Conservation (phyloP, 2,329 filamentous ascomycete genomes). For the Didymella exigua region DNA sequence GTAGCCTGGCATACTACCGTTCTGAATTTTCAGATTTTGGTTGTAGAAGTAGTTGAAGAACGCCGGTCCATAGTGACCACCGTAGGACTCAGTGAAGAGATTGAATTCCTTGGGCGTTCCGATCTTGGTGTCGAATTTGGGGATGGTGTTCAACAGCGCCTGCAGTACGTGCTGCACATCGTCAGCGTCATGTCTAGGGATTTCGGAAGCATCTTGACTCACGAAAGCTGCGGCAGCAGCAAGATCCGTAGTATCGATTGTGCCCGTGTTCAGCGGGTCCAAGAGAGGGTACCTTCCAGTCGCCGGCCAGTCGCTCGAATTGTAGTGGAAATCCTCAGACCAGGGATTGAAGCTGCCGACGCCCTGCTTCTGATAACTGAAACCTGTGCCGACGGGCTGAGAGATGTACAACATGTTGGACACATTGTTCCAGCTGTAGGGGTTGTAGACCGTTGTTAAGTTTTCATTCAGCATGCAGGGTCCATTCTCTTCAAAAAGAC, state of each 20-base stretch:
- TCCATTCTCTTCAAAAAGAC: constrained; percentile 55
- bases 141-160: constrained; percentile 29
- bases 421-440: constrained; percentile 64
- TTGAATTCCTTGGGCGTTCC: constrained; percentile 52
- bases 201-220: constrained; percentile 19
- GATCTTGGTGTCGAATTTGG: constrained; percentile 31
- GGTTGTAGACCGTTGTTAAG: constrained; percentile 53
- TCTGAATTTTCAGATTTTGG: constrained; percentile 61
- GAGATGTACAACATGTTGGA: constrained; percentile 67
- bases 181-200: neutral
- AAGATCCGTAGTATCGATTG: constrained; percentile 61
- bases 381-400: constrained; percentile 65
- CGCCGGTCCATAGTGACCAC: constrained; percentile 58
- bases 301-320: constrained; percentile 49
- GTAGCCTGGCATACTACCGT: constrained; percentile 56
- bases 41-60: constrained; percentile 65
- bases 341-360: constrained; percentile 44
- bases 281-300: constrained; percentile 55
- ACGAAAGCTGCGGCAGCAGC: constrained; percentile 54
- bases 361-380: constrained; percentile 50
- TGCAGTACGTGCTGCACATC: constrained; percentile 29
- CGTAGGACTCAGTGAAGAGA: constrained; percentile 62
- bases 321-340: constrained; percentile 54
- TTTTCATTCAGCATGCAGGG: constrained; percentile 29
- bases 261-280: constrained; percentile 53